Percentiles rank a stretch among this genome's conserved stretches.
Conservation (phyloP, 164 flowering plant species). For the Vitis cinerea region DNA sequence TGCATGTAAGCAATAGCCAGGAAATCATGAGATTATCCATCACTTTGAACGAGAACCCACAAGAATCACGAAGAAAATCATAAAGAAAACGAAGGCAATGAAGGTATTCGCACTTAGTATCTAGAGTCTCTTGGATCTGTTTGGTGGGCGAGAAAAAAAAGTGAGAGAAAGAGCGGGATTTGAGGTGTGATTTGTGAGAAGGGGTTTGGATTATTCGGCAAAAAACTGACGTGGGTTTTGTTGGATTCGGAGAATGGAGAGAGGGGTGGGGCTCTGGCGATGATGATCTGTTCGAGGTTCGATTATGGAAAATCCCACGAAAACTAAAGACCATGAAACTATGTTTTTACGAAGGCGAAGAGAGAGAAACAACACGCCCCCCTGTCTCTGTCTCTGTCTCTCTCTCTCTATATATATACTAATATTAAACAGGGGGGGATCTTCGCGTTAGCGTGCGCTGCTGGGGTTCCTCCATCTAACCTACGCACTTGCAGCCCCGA, state of each 20-base stretch:
- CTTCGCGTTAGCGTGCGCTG: slow-evolving; percentile 1
- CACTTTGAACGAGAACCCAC: neutral
- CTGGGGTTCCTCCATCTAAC: neutral
- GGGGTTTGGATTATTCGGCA: slow-evolving; percentile 3
- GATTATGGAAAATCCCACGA: neutral
- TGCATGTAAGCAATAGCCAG: slow-evolving; percentile 17
- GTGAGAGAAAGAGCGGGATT: neutral
- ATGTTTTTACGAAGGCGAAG: neutral
- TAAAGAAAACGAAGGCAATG: no score
- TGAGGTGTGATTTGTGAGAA: neutral
- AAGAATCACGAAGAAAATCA: neutral
- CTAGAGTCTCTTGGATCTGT: neutral
- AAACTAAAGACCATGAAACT: neutral
- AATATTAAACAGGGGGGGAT: neutral
- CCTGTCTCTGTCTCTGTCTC: no score
- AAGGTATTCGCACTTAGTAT: neutral
- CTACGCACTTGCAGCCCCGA: neutral
- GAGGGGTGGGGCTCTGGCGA: neutral
- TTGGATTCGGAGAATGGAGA: slow-evolving; percentile 16
- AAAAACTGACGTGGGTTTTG: slow-evolving; percentile 14
- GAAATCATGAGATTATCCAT: slow-evolving; percentile 2
- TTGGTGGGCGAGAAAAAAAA: slow-evolving; percentile 10
- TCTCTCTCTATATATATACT: no score
- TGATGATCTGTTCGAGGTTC: slow-evolving; percentile 15
- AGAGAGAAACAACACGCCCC: neutral